Evolutionary conservation across 2,329 filamentous ascomycete genomes (phyloP).

Genomic region (Alternaria angustiovoidea): DNA sequence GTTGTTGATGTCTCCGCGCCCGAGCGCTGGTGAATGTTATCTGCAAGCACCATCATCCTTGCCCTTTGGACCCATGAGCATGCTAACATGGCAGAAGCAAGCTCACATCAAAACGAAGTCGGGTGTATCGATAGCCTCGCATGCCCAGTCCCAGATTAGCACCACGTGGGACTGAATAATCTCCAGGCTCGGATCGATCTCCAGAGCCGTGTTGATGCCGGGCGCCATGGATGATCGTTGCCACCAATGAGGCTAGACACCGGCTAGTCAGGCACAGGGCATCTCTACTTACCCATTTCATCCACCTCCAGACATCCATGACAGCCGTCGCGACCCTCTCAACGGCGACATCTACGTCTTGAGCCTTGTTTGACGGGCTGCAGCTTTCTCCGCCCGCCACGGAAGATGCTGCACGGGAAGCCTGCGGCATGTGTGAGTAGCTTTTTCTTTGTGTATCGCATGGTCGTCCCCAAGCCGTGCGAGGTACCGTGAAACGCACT

Average conservation of each 20-base stretch:
- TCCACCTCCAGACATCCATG: conserved; percentile 19
- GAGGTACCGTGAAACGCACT: conserved; percentile 30
- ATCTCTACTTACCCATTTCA: conserved; percentile 21
- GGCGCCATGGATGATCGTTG: conserved; percentile 33
- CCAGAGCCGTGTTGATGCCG: conserved; percentile 29
- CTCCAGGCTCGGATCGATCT: conserved; percentile 27
- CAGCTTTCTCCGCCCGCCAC: conserved; percentile 28
- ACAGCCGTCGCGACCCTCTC: conserved; percentile 14
- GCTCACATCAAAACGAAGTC: not conserved
- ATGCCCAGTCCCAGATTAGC: conserved; percentile 3
- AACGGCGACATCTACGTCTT: conserved; percentile 16
- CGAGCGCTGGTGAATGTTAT: too few species aligned
- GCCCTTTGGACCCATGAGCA: too few species aligned
- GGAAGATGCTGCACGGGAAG: conserved; percentile 46
- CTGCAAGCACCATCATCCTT: not conserved
- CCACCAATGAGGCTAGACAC: conserved; percentile 34
- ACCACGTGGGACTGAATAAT: conserved; percentile 26
- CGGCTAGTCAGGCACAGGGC: conserved; percentile 28
- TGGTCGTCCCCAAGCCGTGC: conserved; percentile 22
- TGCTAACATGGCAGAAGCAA: not conserved
- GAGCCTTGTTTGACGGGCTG: conserved; percentile 26
- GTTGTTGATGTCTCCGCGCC: not conserved
- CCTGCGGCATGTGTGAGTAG: conserved; percentile 51
- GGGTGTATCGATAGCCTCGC: not conserved
- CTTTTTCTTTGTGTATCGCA: conserved; percentile 8